A percentile compares a stretch with the other conserved stretches of the same genome.
phyloP scores from a whole-genome alignment of 1,139 yeast genomes.

The Kluyveromyces marxianus region DNA sequence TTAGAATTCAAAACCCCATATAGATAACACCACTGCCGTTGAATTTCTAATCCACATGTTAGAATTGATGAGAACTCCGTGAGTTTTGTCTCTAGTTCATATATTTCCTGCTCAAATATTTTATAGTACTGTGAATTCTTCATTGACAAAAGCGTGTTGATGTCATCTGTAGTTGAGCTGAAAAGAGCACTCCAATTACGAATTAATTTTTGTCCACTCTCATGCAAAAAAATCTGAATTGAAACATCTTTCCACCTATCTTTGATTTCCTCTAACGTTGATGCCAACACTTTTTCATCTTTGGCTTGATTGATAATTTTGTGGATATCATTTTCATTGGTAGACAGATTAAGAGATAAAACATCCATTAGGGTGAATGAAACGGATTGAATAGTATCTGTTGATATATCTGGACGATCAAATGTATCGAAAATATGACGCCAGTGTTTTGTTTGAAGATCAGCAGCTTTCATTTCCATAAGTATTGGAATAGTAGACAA shows the following conservation, averaged over 20 bases:
- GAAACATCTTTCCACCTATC: constrained; percentile 40
- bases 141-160: constrained; percentile 63
- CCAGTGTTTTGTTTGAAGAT: constrained; percentile 69
- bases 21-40: constrained; percentile 82
- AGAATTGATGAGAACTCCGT: constrained; percentile 45
- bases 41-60: constrained; percentile 77
- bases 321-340: constrained; percentile 42
- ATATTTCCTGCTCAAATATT: constrained; percentile 54
- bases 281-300: constrained; percentile 64
- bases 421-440: constrained; percentile 34
- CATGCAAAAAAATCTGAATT: constrained; percentile 52
- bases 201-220: constrained; percentile 48
- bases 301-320: constrained; percentile 56
- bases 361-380: constrained; percentile 49
- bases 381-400: constrained; percentile 9
- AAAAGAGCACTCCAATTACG: constrained; percentile 63
- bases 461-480: constrained; percentile 47
- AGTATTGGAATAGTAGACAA: constrained; percentile 38
- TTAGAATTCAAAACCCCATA: constrained; percentile 66
- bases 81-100: constrained; percentile 50
- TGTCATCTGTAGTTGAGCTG: constrained; percentile 52
- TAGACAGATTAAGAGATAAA: constrained; percentile 46
- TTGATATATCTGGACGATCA: neutral
- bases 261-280: constrained; percentile 42
- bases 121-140: constrained; percentile 57